Evolutionary conservation across 2,329 filamentous ascomycete genomes (phyloP), one percentile per base, ranked within the genome.

Genomic region (Phoma herbarum): DNA sequence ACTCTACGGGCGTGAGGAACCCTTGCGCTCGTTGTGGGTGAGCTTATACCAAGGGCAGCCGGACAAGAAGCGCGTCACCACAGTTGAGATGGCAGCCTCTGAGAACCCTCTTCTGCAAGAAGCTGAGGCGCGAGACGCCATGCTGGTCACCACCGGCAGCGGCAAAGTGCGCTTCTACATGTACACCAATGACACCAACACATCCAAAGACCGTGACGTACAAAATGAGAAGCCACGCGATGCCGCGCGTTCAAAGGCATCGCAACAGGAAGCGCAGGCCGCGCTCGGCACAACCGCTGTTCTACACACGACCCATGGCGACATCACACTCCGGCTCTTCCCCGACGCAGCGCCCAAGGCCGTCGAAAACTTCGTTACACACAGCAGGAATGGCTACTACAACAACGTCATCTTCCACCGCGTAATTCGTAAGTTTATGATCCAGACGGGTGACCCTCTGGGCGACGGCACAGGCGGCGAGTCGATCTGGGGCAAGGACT

Each of bases 371-470:
- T 99, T 99, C 75, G 91, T 96, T 54, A 96, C 92, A 0, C 95
- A 98, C 71, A 87, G 92, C 2, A 90, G 89, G 70, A 90, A 88
- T 58, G 92, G 92, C 1, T 99, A 99, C 77, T 99, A 99, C 82
- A 98, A 99, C 81, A 92, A 92, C 78, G 93, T 94, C 31, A 94
- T 97, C 68, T 99, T 99, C 83, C 95, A 99, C 78, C 90, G 95
- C 31, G 90, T 99, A 7, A 99, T 99, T 68, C 88, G 91, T 61
- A 97, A 97, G 73, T 99, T 99, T 80, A 99, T 99, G 96, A 97
- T 99, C 60, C 92, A 93, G 73, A 87, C 86, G 22, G 93, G 93
- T 49, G 93, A 97, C 73, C 92, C 93, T 0, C 79, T 95, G 1
- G 93, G 93, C 10, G 92, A 97, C 71, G 93, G 93, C 4, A 96